phyloP scores from a whole-genome alignment of 2,329 filamentous ascomycete species.

The Aureobasidium musti region DNA sequence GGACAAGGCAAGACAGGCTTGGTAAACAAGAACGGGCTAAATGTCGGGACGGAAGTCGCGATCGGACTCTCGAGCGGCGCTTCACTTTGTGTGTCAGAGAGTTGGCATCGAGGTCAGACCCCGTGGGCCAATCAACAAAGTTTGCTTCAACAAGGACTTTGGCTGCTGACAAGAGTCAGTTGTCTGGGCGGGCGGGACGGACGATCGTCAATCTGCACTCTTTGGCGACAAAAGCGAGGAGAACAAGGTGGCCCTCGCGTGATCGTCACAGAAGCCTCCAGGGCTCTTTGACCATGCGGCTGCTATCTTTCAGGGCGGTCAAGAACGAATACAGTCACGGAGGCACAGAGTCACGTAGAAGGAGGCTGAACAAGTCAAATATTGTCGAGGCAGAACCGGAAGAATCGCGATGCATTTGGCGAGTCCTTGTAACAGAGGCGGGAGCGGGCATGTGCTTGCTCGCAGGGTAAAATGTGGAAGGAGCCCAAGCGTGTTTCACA shows the following conservation, averaged over 20 bases:
- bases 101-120: constrained; percentile 16
- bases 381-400: not conserved
- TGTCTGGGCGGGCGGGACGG: constrained; percentile 10
- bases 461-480: constrained; percentile 5
- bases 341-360: constrained; percentile 5
- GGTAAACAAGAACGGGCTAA: constrained; percentile 24
- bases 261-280: constrained; percentile 15
- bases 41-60: constrained; percentile 22
- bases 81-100: constrained; percentile 9
- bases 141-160: constrained; percentile 7
- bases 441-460: not conserved
- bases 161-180: constrained; percentile 18
- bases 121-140: constrained; percentile 22
- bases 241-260: constrained; percentile 13
- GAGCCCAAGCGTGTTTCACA: constrained; percentile 5
- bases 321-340: not conserved
- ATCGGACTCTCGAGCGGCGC: not conserved
- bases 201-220: constrained; percentile 6
- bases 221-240: constrained; percentile 22
- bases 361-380: not conserved
- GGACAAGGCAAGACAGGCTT: constrained; percentile 5
- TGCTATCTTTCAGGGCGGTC: not conserved
- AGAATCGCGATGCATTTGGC: constrained; percentile 14
- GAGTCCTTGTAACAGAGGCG: not conserved
- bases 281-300: not conserved